phyloP scores from a whole-genome alignment of 2,329 filamentous ascomycete species.

The Scedosporium dehoogii region DNA sequence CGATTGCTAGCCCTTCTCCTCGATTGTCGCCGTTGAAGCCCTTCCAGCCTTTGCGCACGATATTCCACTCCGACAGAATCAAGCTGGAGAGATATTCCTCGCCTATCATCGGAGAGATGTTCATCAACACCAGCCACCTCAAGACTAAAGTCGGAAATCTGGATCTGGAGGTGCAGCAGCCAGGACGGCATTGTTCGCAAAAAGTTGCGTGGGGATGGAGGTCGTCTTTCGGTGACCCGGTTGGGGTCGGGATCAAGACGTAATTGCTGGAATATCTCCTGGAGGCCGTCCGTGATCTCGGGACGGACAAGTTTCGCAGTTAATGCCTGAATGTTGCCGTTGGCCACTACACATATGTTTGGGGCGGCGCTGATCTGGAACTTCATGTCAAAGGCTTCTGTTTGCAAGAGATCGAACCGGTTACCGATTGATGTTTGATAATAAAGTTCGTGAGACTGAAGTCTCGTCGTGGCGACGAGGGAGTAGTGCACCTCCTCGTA shows the following conservation, averaged over 20 bases:
- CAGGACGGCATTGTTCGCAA: constrained; percentile 72
- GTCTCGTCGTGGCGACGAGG: constrained; percentile 67
- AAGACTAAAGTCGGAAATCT: constrained; percentile 80
- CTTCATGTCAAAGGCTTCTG: constrained; percentile 81
- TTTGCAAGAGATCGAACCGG: constrained; percentile 78
- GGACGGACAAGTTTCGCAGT: constrained; percentile 81
- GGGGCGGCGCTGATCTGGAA: constrained; percentile 76
- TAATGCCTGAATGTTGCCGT: constrained; percentile 75
- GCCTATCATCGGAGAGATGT: constrained; percentile 69
- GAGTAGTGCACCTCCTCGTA: constrained; percentile 81
- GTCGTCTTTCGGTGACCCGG: constrained; percentile 29
- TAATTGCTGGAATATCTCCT: constrained; percentile 81
- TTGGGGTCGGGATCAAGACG: constrained; percentile 59
- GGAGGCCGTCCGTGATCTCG: constrained; percentile 86
- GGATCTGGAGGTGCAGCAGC: constrained; percentile 74
- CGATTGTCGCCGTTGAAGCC: constrained; percentile 43
- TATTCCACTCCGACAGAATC: constrained; percentile 87
- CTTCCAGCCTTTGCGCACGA: constrained; percentile 66
- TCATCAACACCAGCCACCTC: constrained; percentile 85
- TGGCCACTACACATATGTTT: constrained; percentile 71
- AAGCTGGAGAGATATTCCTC: constrained; percentile 76
- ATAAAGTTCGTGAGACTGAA: constrained; percentile 83
- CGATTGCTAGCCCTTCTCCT: constrained; percentile 68
- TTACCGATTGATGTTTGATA: constrained; percentile 81
- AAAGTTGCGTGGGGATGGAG: constrained; percentile 52